Evolutionary conservation across 441 rosid species (phyloP), one percentile per base, ranked within the genome.

Genomic region (Theobroma grandiflorum): DNA sequence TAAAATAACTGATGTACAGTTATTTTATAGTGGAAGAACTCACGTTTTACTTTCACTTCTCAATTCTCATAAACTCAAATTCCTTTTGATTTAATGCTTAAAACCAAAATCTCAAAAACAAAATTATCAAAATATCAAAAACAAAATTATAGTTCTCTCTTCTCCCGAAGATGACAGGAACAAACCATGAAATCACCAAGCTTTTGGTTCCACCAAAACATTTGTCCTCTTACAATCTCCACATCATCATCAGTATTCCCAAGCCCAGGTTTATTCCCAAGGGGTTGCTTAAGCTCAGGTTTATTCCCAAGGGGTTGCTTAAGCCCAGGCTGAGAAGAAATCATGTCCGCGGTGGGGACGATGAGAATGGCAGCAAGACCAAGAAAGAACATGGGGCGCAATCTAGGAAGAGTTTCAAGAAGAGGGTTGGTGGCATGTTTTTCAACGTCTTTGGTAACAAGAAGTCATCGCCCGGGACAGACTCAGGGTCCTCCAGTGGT

Each of bases 381-480:
- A 50, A 63, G 80, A 84, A 1, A 45, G 62, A 82, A 71, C 52
- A 31, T 52, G 35, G 33, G 74, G 57, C 26, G 43, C 49, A 53
- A 42, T 47, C 68, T 0, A 63, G 26, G 8, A 67, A 64, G 62
- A 33, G 63, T 71, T 78, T 82, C 3, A 75, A 79, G 1, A 82
- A 74, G 64, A 90, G 72, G 82, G 69, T 87, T 47, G 73, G 83
- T 20, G 82, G 81, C 16, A 47, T 86, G 33, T 67, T 90, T 22
- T 78, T 80, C 49, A 57, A 78, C 6, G 71, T 85, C 49, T 84
- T 93, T 58, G 71, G 78, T 35, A 71, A 68, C 67, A 83, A 79
- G 80, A 82, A 71, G 49, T 5, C 72, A 49, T 69, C 31, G 4
- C 3, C 15, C 1, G 18, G 5, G 53, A 53, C 40, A 22, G 20